A percentile compares a stretch with the other conserved stretches of the same genome.
phyloP scores from a whole-genome alignment of 2,329 filamentous ascomycete genomes.

The Paraconiothyrium brasiliense region DNA sequence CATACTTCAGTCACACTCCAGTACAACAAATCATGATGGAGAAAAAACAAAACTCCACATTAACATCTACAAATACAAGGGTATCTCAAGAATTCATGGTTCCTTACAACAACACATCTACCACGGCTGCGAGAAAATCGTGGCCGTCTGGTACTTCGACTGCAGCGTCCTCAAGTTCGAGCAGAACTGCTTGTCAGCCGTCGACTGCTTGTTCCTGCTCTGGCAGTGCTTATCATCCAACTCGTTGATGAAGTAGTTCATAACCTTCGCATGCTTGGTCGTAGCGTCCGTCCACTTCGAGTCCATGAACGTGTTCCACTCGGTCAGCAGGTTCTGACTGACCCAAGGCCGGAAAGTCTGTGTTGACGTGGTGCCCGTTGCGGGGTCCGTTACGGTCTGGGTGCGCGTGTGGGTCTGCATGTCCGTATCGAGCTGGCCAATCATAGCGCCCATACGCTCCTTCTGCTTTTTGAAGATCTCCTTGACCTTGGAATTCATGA shows the following conservation, averaged over 20 bases:
- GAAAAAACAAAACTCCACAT: too few species aligned
- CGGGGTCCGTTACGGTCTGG: background rate
- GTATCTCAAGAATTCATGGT: too few species aligned
- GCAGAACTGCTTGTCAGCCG: constrained; percentile 6
- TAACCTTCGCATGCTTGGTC: constrained; percentile 12
- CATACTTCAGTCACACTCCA: too few species aligned
- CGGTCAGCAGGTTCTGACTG: constrained; percentile 7
- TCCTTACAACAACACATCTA: background rate
- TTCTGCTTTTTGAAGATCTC: constrained; percentile 19
- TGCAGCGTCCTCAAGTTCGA: constrained; percentile 5
- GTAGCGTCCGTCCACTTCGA: constrained; percentile 10
- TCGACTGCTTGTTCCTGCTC: background rate
- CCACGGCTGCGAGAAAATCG: constrained; percentile 10
- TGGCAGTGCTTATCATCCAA: constrained; percentile 9
- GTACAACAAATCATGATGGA: too few species aligned
- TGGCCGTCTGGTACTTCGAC: background rate
- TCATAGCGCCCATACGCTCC: constrained; percentile 17
- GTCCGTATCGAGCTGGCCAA: constrained; percentile 17
- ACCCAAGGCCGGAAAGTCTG: constrained; percentile 9
- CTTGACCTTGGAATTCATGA: constrained; percentile 7
- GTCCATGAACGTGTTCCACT: constrained; percentile 22
- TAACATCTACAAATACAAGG: too few species aligned
- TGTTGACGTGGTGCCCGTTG: background rate
- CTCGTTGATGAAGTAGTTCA: constrained; percentile 7
- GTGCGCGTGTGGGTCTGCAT: constrained; percentile 10